Percentiles rank a stretch among this genome's conserved stretches.
These are phyloP conservation scores for Misopates orontium DNA, from an alignment of 257 asterid species.

Conservation along the genomic window DNA sequence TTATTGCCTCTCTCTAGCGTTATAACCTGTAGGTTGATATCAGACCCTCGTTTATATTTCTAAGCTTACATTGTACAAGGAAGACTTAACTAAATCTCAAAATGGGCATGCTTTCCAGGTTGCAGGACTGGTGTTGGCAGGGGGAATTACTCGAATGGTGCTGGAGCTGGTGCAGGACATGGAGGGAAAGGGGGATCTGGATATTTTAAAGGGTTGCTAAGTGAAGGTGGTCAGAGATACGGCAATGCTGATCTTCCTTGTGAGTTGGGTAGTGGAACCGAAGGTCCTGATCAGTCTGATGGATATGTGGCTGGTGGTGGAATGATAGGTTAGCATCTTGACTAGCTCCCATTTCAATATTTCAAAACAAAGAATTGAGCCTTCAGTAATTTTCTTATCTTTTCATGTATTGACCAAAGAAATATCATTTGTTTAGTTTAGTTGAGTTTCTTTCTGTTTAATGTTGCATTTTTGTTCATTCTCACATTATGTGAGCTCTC, in stretches of 20 bases:
- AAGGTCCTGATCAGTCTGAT: slow-evolving; percentile 63
- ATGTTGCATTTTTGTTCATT: no score
- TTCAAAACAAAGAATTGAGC: slow-evolving; percentile 11
- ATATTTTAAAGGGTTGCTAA: slow-evolving; percentile 60
- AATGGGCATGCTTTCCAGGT: slow-evolving; percentile 53
- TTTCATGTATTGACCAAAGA: slow-evolving; percentile 19
- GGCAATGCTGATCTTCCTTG: slow-evolving; percentile 95
- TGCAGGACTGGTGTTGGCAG: slow-evolving; percentile 86
- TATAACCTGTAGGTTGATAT: slow-evolving; percentile 19
- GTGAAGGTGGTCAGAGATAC: slow-evolving; percentile 80
- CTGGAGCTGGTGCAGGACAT: slow-evolving; percentile 97
- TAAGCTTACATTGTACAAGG: slow-evolving; percentile 23
- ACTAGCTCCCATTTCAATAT: slow-evolving; percentile 18
- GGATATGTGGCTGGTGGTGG: slow-evolving; percentile 93
- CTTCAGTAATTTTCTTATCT: not conserved
- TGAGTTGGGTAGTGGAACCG: slow-evolving; percentile 91
- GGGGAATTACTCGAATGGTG: slow-evolving; percentile 93
- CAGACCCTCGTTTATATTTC: slow-evolving; percentile 19
- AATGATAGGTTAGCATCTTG: slow-evolving; percentile 60
- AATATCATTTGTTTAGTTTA: not conserved
- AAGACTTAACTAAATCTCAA: slow-evolving; percentile 23
- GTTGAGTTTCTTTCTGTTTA: no score
- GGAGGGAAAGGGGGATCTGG: slow-evolving; percentile 99
- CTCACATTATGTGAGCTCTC: not conserved
- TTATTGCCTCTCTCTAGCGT: slow-evolving; percentile 23